Evolutionary conservation across 176 grass and related monocot genomes (phyloP), one percentile per base, ranked within the genome.

Genomic region (Lolium rigidum): DNA sequence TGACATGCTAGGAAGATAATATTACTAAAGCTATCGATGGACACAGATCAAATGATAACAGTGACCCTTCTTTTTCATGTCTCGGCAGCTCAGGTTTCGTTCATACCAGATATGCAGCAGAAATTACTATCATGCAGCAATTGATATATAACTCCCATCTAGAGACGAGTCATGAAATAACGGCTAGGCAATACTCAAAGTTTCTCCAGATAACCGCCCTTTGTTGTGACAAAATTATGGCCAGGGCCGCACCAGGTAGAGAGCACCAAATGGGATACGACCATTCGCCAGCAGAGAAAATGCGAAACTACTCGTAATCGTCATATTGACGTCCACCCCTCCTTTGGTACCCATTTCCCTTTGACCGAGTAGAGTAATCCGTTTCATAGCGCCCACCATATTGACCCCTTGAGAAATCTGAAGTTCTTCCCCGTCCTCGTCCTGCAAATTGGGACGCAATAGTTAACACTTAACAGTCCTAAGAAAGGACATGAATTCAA

Each of bases 291-390:
- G 68, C 68, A 55, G 60, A 75, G 51, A 38, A 68, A 46, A 3
- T 43, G 77, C 9, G 0, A 28, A 47, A 68, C 60, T 87, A 87
- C 24, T 87, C 78, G 25, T 84, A 87, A 50, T 68, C 71, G 1
- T 91, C 85, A 21, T 84, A 84, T 54, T 89, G 84, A 61, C 80
- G 91, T 38, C 87, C 84, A 37, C 76, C 81, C 70, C 56, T 86
- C 72, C 67, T 68, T 74, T 84, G 84, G 43, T 81, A 69, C 24
- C 80, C 84, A 47, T 80, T 92, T 77, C 80, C 87, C 69, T 79
- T 92, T 4, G 87, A 80, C 38, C 76, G 87, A 58, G 58, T 63
- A 70, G 69, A 14, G 43, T 89, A 92, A 37, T 92, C 91, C 55
- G 46, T 65, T 0, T 89, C 84, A 25, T 76, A 80, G 18, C 84